Conservation (phyloP, 768 basidiomycete genomes). For the Heimioporus sp. region DNA sequence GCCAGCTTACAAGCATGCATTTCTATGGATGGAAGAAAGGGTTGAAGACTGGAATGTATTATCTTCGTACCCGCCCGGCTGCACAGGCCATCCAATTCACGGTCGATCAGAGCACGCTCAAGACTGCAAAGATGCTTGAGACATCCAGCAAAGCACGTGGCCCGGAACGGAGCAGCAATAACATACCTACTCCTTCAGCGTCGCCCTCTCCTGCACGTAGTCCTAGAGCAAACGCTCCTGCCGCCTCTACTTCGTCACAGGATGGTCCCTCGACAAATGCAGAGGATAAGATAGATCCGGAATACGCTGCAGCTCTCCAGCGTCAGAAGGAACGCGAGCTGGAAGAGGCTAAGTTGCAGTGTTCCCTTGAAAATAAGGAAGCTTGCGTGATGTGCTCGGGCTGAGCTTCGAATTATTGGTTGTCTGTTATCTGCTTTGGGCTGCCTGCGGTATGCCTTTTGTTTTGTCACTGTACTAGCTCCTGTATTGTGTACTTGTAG, state of each 20-base stretch:
- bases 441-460: constrained; percentile 6
- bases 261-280: constrained; percentile 21
- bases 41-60: constrained; percentile 98
- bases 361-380: constrained; percentile 92
- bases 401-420: constrained; percentile 31
- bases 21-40: constrained; percentile 99
- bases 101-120: constrained; percentile 78
- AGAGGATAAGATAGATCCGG: constrained; percentile 50
- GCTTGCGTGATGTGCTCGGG: constrained; percentile 92
- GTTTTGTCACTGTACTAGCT: constrained; percentile 8
- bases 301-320: constrained; percentile 76
- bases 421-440: constrained; percentile 1
- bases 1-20: constrained; percentile 94
- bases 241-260: constrained; percentile 21
- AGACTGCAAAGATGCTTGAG: constrained; percentile 43
- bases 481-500: constrained; percentile 18
- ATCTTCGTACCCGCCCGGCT: constrained; percentile 91
- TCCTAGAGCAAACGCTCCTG: constrained; percentile 33
- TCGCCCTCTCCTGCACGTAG: constrained; percentile 25
- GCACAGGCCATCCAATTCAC: constrained; percentile 98
- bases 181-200: constrained; percentile 24
- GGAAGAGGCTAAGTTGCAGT: constrained; percentile 78
- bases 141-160: constrained; percentile 16
- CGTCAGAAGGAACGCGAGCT: constrained; percentile 69
- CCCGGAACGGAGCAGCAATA: constrained; percentile 12